These are phyloP conservation scores for Epichloe brachyelytri DNA, from an alignment of 2,329 filamentous ascomycete species.

Conservation along the genomic window DNA sequence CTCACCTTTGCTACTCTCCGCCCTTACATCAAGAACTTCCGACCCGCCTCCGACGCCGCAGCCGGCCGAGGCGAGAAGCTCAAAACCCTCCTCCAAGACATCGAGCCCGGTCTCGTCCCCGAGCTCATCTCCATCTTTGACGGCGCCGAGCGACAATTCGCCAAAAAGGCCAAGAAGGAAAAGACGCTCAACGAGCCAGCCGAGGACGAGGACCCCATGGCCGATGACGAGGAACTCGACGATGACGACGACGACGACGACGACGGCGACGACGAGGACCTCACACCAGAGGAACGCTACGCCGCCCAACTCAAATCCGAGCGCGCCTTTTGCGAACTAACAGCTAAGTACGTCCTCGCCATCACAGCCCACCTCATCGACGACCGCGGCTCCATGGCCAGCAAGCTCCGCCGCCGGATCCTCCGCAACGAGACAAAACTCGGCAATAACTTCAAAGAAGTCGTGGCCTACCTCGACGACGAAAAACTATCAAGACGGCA, in stretches of 20 bases:
- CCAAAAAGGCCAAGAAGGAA: conserved; percentile 50
- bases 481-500: conserved; percentile 37
- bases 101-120: conserved; percentile 48
- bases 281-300: conserved; percentile 45
- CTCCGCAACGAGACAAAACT: conserved; percentile 68
- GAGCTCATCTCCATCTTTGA: conserved; percentile 68
- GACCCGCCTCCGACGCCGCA: conserved; percentile 13
- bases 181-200: conserved; percentile 47
- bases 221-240: conserved; percentile 42
- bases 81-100: conserved; percentile 48
- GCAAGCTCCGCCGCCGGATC: conserved; percentile 57
- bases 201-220: conserved; percentile 61
- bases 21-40: conserved; percentile 32
- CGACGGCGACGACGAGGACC: conserved; percentile 40
- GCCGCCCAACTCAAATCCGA: conserved; percentile 64
- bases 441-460: conserved; percentile 74
- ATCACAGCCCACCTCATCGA: conserved; percentile 67
- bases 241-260: conserved; percentile 41
- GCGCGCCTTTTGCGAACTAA: conserved; percentile 72
- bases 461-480: conserved; percentile 68
- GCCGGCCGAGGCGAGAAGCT: conserved; percentile 17
- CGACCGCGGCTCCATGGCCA: conserved; percentile 41
- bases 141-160: conserved; percentile 61
- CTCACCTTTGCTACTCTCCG: conserved; percentile 65
- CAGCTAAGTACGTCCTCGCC: conserved; percentile 72